These are phyloP conservation scores for Xylaria bambusicola DNA, from an alignment of 495 filamentous ascomycete genomes.

Conservation along the genomic window DNA sequence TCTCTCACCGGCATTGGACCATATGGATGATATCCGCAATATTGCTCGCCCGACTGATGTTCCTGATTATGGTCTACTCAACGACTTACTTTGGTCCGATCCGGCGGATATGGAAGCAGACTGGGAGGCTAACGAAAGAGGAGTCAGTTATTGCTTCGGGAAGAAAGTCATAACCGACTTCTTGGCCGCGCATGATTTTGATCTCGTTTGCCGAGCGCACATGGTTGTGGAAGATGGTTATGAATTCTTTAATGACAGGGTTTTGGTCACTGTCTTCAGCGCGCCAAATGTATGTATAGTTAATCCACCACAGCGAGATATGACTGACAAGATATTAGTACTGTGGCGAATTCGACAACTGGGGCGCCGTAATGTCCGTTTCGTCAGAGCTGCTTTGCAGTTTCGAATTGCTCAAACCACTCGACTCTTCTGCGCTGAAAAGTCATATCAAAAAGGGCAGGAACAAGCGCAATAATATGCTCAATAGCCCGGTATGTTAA, in stretches of 20 bases:
- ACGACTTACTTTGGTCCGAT: conserved; percentile 97
- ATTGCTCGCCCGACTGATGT: conserved; percentile 97
- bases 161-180: conserved; percentile 99
- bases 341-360: conserved; percentile 99
- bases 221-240: conserved; percentile 99
- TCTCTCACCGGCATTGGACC: conserved; percentile 84
- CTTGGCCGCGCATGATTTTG: conserved; percentile 91
- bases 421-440: conserved; percentile 96
- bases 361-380: conserved; percentile 98
- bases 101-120: conserved; percentile 97
- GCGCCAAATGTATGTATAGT: conserved; percentile 82
- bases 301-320: neutral
- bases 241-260: conserved; percentile 96
- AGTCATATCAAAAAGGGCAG: conserved; percentile 98
- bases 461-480: conserved; percentile 83
- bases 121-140: conserved; percentile 96
- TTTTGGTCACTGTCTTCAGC: conserved; percentile 96
- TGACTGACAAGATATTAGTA: conserved; percentile 58
- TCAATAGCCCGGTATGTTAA: conserved; percentile 85
- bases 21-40: conserved; percentile 98
- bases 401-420: conserved; percentile 93
- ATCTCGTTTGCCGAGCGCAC: conserved; percentile 94
- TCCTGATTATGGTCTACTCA: conserved; percentile 93
- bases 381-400: conserved; percentile 91
- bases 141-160: conserved; percentile 98